Percentiles rank a stretch among this genome's conserved stretches.
phyloP scores from a whole-genome alignment of 116 monocot genomes.

The Papilionanthe hybrid region DNA sequence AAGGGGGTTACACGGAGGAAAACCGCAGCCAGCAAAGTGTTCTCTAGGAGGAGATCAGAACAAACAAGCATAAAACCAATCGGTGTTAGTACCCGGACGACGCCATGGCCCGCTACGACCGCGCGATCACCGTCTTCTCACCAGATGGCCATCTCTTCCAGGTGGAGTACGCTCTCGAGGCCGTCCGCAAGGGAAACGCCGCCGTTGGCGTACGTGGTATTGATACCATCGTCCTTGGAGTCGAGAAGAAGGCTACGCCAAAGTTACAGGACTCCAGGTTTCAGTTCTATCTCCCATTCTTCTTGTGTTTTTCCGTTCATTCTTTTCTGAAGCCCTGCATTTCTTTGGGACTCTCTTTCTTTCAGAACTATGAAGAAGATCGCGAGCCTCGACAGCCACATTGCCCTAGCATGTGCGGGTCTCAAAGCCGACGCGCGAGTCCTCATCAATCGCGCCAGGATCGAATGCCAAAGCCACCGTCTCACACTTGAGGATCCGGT shows the following conservation, averaged over 20 bases:
- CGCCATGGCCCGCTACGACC: constrained; percentile 12
- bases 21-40: too few species aligned
- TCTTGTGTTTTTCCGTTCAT: neutral
- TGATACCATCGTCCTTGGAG: constrained; percentile 88
- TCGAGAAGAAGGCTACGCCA: constrained; percentile 90
- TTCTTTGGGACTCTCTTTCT: neutral
- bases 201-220: constrained; percentile 84
- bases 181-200: constrained; percentile 87
- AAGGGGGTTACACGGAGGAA: too few species aligned
- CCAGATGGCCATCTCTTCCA: constrained; percentile 93
- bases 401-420: constrained; percentile 82
- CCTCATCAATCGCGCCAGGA: constrained; percentile 74
- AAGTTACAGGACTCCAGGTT: constrained; percentile 90
- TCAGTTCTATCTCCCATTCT: neutral
- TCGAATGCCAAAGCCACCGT: constrained; percentile 91
- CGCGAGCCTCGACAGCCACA: constrained; percentile 78
- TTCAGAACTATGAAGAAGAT: constrained; percentile 61
- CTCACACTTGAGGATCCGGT: constrained; percentile 84
- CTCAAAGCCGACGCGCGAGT: constrained; percentile 87
- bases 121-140: constrained; percentile 22
- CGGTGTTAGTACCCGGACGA: neutral
- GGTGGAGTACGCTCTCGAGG: constrained; percentile 96
- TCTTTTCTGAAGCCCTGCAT: neutral
- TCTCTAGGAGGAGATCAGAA: too few species aligned
- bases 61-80: neutral